Evolutionary conservation across 2,329 filamentous ascomycete species (phyloP).

Genomic region (Phialophora tarda): DNA sequence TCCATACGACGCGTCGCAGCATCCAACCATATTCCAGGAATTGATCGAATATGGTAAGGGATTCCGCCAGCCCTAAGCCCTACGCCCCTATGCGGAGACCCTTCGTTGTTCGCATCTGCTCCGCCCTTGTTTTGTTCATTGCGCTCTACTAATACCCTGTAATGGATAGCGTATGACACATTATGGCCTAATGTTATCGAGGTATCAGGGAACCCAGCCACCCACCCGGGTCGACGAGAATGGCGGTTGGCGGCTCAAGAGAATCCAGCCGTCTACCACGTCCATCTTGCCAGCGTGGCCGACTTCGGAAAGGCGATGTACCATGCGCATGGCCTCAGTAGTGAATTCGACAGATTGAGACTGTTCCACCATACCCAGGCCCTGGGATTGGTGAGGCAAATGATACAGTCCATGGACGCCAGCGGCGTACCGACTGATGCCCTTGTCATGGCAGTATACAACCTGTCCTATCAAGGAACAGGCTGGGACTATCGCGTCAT

Average conservation of each 20-base stretch:
- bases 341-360: slow-evolving; percentile 7
- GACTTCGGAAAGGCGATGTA: slow-evolving; percentile 18
- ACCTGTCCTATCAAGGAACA: slow-evolving; percentile 11
- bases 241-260: slow-evolving; percentile 16
- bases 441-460: slow-evolving; percentile 16
- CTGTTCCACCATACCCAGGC: slow-evolving; percentile 18
- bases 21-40: slow-evolving; percentile 13
- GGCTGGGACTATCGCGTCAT: slow-evolving; percentile 11
- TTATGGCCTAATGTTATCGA: slow-evolving; percentile 12
- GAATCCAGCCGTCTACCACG: slow-evolving; percentile 12
- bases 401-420: slow-evolving; percentile 9
- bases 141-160: background rate
- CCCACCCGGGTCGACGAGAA: slow-evolving; percentile 8
- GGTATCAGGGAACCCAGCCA: slow-evolving; percentile 11
- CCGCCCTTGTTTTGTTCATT: background rate
- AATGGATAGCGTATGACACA: slow-evolving; percentile 10
- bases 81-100: background rate
- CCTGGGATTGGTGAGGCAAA: slow-evolving; percentile 10
- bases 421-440: slow-evolving; percentile 2
- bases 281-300: slow-evolving; percentile 11
- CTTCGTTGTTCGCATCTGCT: background rate
- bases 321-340: background rate
- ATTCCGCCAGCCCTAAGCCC: background rate
- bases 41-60: slow-evolving; percentile 12
- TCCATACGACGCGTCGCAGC: slow-evolving; percentile 9